Evolutionary conservation across 257 asterid genomes (phyloP), one percentile per base, ranked within the genome.

Genomic region (Nicotiana tabacum): DNA sequence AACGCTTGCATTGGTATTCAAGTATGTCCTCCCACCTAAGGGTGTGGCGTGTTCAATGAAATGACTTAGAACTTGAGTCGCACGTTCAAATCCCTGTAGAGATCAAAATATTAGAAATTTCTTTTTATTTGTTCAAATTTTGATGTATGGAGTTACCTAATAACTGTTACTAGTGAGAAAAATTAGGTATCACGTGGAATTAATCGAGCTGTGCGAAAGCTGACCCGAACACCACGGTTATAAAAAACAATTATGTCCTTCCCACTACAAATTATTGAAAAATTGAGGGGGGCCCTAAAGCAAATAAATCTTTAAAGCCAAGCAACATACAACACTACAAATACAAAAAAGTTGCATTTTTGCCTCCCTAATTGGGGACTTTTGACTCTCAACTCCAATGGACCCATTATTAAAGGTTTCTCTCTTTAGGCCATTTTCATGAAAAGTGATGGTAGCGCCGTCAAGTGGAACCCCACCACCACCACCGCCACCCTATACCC

Each of bases 401-500:
- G 58, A 76, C 66, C 77, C 82, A 5, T 62, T 68, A 35, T 60
- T 4, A 57, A 55, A 37, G 29, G 21, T 62, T 60, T 13, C 46
- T 32, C 17, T 17, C 32, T 43, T 21, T 30, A 43, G 6, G 21
- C 69, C 55, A 35, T 78, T 35, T 29, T 2, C 3, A 27, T 67
- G 15, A 43, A 43, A 43, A 56, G 33, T 32, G 18, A 11, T 58
- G 37, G 80, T 53, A 78, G 85, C 82, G 84, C 83, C 86, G 77
- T 21, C 32, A 39, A 56, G 83, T 83, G 87, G 83, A 83, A 72
- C 85, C 85, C 85, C 88, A 64, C 84, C 87, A 83, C 83, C 85
- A 65, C 85, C 81, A 53, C 84, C 82, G 8, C 17, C 51, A 32
- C 0, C 51, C 78, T 13, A 32, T 57, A 13, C 72, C 81, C 80